Evolutionary conservation across 2,329 filamentous ascomycete genomes (phyloP), one percentile per base, ranked within the genome.

Genomic region (Colletotrichum endophyticum): DNA sequence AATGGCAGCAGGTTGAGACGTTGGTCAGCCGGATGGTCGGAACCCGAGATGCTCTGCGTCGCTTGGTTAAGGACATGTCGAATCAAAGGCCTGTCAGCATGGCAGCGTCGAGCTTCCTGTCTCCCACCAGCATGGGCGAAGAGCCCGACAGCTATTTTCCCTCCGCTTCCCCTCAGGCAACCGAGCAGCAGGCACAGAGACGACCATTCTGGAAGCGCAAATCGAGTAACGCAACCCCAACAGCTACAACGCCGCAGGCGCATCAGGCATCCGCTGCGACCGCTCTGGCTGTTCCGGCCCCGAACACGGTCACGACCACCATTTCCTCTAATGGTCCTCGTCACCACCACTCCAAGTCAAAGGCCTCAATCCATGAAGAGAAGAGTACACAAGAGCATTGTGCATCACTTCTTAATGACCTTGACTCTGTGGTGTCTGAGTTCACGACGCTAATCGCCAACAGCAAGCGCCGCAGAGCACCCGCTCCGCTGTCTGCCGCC

Each of bases 161-260:
- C 3, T 79, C 84, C 11, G 34, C 74, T 8, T 79, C 84, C 11
- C 59, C 74, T 15, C 25, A 69, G 16, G 80, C 82, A 9, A 80
- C 85, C 5, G 92, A 95, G 70, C 95, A 89, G 83, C 95, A 89
- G 82, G 8, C 70, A 5, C 74, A 76, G 28, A 59, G 66, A 27
- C 91, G 92, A 75, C 89, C 95, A 0, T 99, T 99, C 82, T 99
- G 97, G 97, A 98, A 96, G 84, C 92, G 96, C 64, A 98, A 98
- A 85, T 88, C 93, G 1, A 96, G 93, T 80, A 87, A 87, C 3
- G 84, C 88, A 25, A 96, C 93, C 79, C 87, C 87, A 3, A 84
- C 88, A 25, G 83, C 86, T 4, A 81, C 88, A 34, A 83, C 86
- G 7, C 84, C 88, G 4, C 76, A 77, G 28, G 82, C 85, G 32